Base-by-base conservation (phyloP, 768 basidiomycete species). In the Leccinum subgranulosum region DNA sequence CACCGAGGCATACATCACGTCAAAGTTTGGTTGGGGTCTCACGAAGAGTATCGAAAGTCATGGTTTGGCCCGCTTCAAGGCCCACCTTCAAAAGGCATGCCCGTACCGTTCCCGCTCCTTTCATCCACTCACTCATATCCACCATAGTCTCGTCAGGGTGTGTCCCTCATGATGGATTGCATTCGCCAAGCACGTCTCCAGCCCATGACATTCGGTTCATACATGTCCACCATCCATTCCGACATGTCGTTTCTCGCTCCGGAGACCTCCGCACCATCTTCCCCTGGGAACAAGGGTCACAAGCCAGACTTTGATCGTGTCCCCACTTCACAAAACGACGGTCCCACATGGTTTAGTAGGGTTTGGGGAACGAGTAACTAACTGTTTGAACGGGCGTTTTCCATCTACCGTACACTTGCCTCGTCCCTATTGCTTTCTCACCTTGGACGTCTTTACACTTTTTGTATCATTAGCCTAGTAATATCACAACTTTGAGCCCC, bases 11-110 rank as follows among this genome's bases (percentile, higher is more conserved):
- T 79, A 90, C 59, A 85, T 96, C 56, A 77, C 88, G n/a, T 96
- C 94, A 51, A 83, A 86, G 48, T 89, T 96, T 63, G 94, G 94
- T 10, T 95, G 94, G 86, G 89, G 91, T 25, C 81, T 95, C 41
- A 90, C 93, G 4, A 91, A 85, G 72, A 78, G 83, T 57, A 94
- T 96, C 48, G 94, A 97, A 73, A 89, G 77, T 55, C 91, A 92
- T 64, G 94, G 92, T 19, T 73, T 94, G 53, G 84, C 84, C 11
- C 84, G 83, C 60, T 94, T 96, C 76, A 92, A 94, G 72, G 83
- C 87, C 17, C 91, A 97, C 67, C 77, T 95, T 51, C 92, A 95
- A 73, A 81, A 84, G 65, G 94, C 88, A 69, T 43, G 41, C n/a
- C 19, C 54, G 86, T 74, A 36, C 46, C 36, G n/a, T 3, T 51